A percentile compares a stretch with the other conserved stretches of the same genome.
phyloP scores from a whole-genome alignment of 148 eudicot genomes.

The Persicaria maculosa region DNA sequence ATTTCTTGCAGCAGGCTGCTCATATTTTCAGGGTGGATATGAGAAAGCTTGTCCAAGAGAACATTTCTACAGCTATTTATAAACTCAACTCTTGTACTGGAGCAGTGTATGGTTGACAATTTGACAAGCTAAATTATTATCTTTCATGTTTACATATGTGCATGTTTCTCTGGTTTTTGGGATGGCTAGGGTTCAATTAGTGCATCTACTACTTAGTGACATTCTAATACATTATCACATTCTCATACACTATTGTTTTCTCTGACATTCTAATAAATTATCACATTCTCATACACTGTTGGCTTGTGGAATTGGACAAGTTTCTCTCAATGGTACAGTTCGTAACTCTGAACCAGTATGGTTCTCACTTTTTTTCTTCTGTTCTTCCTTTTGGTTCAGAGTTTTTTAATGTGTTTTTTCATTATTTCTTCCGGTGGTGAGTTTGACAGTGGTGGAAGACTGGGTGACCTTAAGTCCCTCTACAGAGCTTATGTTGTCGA shows the following conservation, averaged over 20 bases:
- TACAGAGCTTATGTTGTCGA: constrained; percentile 74
- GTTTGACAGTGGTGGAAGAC: constrained; percentile 59
- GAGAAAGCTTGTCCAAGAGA: constrained; percentile 71
- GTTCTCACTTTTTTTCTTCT: constrained; percentile 5
- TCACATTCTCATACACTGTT: constrained; percentile 16
- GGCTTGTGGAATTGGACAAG: constrained; percentile 76
- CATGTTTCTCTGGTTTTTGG: neutral
- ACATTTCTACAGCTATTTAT: constrained; percentile 55
- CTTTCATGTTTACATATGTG: neutral
- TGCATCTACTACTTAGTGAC: neutral
- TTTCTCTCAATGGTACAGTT: constrained; percentile 63
- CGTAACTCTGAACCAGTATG: constrained; percentile 2
- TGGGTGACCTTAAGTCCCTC: constrained; percentile 80
- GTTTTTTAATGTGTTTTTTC: constrained; percentile 10
- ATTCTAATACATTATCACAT: neutral
- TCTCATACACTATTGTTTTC: constrained; percentile 16
- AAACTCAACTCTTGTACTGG: constrained; percentile 57
- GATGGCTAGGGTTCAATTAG: neutral
- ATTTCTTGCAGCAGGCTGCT: constrained; percentile 60
- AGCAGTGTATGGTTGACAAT: constrained; percentile 41
- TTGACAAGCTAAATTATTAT: neutral
- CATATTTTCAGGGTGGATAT: constrained; percentile 71
- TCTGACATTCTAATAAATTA: constrained; percentile 26
- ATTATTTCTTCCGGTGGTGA: constrained; percentile 58
- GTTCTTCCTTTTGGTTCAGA: neutral